phyloP scores from a whole-genome alignment of 2,329 filamentous ascomycete genomes.

The Cadophora sp. region DNA sequence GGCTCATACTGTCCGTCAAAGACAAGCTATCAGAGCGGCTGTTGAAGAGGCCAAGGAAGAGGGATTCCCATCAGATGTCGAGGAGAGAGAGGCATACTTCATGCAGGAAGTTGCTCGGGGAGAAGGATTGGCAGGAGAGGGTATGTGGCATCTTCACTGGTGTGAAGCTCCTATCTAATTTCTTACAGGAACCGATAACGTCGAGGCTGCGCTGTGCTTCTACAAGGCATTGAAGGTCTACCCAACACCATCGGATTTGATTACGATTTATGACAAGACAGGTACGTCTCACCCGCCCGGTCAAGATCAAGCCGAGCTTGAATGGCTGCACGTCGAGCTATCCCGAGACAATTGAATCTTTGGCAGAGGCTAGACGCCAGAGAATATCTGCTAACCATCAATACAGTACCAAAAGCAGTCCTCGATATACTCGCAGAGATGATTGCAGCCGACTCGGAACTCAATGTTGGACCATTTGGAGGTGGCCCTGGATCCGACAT shows the following conservation, averaged over 20 bases:
- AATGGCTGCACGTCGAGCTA: background rate
- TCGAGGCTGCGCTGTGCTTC: constrained; percentile 92
- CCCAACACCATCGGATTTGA: constrained; percentile 89
- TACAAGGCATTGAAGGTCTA: constrained; percentile 99
- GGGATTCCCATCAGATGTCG: constrained; percentile 87
- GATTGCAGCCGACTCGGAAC: constrained; percentile 87
- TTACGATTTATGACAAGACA: constrained; percentile 98
- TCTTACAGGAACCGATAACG: constrained; percentile 65
- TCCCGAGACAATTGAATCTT: background rate
- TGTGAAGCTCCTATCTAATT: constrained; percentile 23
- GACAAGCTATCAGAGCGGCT: constrained; percentile 74
- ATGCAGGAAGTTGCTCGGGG: constrained; percentile 93
- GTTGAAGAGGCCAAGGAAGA: constrained; percentile 87
- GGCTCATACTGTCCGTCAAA: constrained; percentile 68
- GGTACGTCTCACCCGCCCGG: constrained; percentile 52
- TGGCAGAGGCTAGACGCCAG: background rate
- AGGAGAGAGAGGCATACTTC: constrained; percentile 96
- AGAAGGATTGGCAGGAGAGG: constrained; percentile 82
- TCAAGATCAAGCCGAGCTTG: constrained; percentile 24
- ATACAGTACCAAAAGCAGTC: constrained; percentile 67
- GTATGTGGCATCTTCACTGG: constrained; percentile 57
- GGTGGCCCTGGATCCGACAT: constrained; percentile 43
- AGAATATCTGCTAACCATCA: constrained; percentile 29
- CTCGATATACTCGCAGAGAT: constrained; percentile 97
- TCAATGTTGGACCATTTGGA: constrained; percentile 61